Evolutionary conservation across 345 rosid species (phyloP).

Genomic region (Excoecaria cochinchinensis): DNA sequence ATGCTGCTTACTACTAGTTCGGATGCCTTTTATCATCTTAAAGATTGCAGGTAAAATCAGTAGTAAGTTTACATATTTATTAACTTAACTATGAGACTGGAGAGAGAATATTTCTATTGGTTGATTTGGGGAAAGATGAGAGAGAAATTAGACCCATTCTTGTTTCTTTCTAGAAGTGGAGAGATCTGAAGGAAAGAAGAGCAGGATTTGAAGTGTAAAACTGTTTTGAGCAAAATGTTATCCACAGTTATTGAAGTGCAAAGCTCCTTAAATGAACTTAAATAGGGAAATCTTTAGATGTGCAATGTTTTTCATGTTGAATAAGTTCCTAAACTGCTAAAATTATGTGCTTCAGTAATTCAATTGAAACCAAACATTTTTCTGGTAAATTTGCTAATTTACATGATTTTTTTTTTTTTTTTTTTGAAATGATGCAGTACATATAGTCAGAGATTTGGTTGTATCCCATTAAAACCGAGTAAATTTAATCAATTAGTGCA

Average conservation of each 20-base stretch:
- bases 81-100: neutral
- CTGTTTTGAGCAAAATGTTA: neutral
- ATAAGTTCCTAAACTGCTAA: neutral
- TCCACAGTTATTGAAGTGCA: neutral
- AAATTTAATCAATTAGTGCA: neutral
- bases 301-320: neutral
- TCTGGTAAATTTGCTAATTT: neutral
- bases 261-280: neutral
- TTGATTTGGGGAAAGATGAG: neutral
- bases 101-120: neutral
- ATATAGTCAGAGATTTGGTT: neutral
- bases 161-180: neutral
- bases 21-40: constrained; percentile 92
- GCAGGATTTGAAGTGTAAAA: neutral
- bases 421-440: no score
- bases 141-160: neutral
- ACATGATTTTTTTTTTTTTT: neutral
- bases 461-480: neutral
- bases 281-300: neutral
- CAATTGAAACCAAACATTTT: neutral
- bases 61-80: neutral
- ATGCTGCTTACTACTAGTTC: constrained; percentile 92
- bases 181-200: neutral
- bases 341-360: neutral
- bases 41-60: constrained; percentile 82